phyloP scores from a whole-genome alignment of 306 rosid species.

The Vigna mungo region DNA sequence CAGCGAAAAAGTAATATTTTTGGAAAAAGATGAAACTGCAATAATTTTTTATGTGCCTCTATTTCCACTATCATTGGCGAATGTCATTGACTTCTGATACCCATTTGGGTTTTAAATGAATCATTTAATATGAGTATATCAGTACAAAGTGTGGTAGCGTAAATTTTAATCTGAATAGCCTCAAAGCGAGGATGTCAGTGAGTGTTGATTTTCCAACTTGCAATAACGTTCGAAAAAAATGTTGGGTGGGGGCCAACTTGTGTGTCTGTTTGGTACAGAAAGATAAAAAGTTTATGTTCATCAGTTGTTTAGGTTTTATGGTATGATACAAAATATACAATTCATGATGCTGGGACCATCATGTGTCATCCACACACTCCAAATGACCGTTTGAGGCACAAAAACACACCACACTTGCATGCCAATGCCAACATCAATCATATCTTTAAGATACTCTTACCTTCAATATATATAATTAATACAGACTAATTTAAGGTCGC shows the following conservation, averaged over 20 bases:
- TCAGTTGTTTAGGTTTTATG: background rate
- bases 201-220: background rate
- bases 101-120: background rate
- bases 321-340: background rate
- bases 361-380: background rate
- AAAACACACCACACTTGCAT: background rate
- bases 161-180: background rate
- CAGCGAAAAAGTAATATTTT: background rate
- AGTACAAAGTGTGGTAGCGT: background rate
- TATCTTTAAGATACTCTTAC: background rate
- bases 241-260: background rate
- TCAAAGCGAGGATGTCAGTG: background rate
- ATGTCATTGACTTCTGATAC: background rate
- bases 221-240: conserved; percentile 9
- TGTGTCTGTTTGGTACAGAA: background rate
- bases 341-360: conserved; percentile 20
- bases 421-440: background rate
- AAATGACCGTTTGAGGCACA: conserved; percentile 1
- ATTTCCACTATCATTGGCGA: background rate
- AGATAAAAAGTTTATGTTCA: background rate
- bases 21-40: background rate
- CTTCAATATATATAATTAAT: too few relatives aligned
- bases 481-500: too few relatives aligned
- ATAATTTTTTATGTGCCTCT: background rate
- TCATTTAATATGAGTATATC: background rate